Evolutionary conservation across 106 monocot genomes (phyloP).

Genomic region (Platanthera zijinensis): DNA sequence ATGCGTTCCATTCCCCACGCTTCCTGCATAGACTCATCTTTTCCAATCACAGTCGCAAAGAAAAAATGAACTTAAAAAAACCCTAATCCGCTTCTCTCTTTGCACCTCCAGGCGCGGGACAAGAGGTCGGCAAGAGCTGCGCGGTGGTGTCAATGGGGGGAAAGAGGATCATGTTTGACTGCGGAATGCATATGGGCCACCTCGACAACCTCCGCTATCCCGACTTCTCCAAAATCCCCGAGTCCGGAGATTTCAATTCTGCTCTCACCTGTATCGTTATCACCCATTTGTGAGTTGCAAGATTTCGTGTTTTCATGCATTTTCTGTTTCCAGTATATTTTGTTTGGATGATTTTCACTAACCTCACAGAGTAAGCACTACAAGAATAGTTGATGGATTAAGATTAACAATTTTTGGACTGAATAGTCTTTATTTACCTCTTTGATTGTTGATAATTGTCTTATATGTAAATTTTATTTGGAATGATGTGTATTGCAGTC

Average conservation of each 20-base stretch:
- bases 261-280: conserved; percentile 65
- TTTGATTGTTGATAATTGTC: not conserved
- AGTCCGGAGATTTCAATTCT: conserved; percentile 44
- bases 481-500: conserved; percentile 32
- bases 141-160: conserved; percentile 70
- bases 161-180: conserved; percentile 95
- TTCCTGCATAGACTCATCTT: not conserved
- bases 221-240: conserved; percentile 76
- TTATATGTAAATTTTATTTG: conserved; percentile 3
- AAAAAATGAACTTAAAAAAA: not conserved
- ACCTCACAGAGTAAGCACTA: no score
- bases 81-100: no score
- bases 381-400: no score
- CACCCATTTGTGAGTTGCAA: conserved; percentile 65
- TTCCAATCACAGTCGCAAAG: not conserved
- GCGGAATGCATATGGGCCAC: conserved; percentile 98
- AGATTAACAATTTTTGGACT: no score
- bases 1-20: not conserved
- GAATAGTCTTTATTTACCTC: not conserved
- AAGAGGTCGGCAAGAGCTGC: conserved; percentile 99
- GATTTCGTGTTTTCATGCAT: not conserved
- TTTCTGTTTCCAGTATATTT: not conserved
- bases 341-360: not conserved
- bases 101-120: conserved; percentile 65
- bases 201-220: conserved; percentile 62